Conservation (phyloP, 2,329 filamentous ascomycete genomes). For the Penicillium sp. region DNA sequence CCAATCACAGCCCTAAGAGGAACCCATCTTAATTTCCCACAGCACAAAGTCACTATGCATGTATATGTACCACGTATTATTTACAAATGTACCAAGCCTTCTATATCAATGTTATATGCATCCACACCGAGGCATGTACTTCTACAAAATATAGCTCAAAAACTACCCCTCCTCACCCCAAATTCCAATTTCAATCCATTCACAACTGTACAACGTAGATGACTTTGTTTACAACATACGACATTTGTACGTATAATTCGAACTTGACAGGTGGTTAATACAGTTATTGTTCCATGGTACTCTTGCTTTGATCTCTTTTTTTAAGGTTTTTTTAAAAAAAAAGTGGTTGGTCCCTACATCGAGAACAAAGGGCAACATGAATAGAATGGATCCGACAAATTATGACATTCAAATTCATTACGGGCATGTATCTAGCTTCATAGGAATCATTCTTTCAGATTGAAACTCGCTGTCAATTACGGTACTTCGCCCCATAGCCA, state of each 20-base stretch:
- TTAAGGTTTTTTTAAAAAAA: neutral
- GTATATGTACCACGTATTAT: neutral
- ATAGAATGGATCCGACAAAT: neutral
- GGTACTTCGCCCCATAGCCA: neutral
- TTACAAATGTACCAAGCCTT: neutral
- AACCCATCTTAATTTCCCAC: constrained; percentile 5
- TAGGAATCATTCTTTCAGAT: neutral
- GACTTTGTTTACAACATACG: neutral
- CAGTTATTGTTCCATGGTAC: neutral
- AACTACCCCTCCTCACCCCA: neutral
- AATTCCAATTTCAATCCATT: neutral
- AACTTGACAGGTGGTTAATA: neutral
- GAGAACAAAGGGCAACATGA: neutral
- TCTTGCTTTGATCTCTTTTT: neutral
- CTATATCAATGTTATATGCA: constrained; percentile 1
- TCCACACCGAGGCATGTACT: neutral
- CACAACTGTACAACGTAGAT: neutral
- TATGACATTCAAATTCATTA: neutral
- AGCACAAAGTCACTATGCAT: neutral
- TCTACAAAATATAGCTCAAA: neutral
- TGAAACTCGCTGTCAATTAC: neutral
- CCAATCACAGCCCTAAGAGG: constrained; percentile 4
- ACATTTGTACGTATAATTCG: neutral
- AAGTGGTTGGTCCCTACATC: neutral
- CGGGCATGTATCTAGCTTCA: neutral